A percentile compares a stretch with the other conserved stretches of the same genome.
phyloP scores from a whole-genome alignment of 164 flowering plant genomes.

The Tinospora cordifolia region DNA sequence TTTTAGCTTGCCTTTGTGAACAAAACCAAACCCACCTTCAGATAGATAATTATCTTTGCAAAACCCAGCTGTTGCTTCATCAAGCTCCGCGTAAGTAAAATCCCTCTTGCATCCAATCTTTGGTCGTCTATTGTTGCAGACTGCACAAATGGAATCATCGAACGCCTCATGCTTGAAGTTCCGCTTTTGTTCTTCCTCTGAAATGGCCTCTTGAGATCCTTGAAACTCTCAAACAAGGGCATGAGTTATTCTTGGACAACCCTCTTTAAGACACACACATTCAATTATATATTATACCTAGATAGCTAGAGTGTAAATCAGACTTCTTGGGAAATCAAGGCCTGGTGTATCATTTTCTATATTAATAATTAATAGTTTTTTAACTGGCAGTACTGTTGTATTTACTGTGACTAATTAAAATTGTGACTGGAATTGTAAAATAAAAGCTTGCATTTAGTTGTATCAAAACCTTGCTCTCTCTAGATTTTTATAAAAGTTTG shows the following conservation, averaged over 20 bases:
- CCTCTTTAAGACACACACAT: not conserved
- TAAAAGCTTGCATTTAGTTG: not conserved
- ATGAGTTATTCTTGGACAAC: not conserved
- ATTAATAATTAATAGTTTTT: not conserved
- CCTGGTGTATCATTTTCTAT: not conserved
- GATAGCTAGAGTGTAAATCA: not conserved
- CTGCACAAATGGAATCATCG: slow-evolving; percentile 26
- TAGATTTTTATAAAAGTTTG: not conserved
- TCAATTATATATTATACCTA: not conserved
- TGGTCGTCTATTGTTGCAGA: slow-evolving; percentile 43
- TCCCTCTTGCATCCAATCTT: slow-evolving; percentile 29
- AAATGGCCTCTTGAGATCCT: slow-evolving; percentile 9
- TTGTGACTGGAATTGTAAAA: not conserved
- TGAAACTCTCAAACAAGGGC: slow-evolving; percentile 10
- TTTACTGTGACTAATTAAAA: not conserved
- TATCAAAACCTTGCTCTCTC: not conserved
- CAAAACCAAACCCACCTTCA: slow-evolving; percentile 61
- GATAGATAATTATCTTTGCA: slow-evolving; percentile 33
- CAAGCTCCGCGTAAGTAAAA: slow-evolving; percentile 40
- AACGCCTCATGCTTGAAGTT: slow-evolving; percentile 14
- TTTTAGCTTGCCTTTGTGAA: slow-evolving; percentile 36
- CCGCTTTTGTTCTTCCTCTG: slow-evolving; percentile 12
- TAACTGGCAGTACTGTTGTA: not conserved
- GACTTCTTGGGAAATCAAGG: not conserved
- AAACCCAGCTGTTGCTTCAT: slow-evolving; percentile 45